A percentile compares a stretch with the other conserved stretches of the same genome.
These are phyloP conservation scores for Fomitopsis pulvina DNA, from an alignment of 768 basidiomycete genomes.

Conservation along the genomic window DNA sequence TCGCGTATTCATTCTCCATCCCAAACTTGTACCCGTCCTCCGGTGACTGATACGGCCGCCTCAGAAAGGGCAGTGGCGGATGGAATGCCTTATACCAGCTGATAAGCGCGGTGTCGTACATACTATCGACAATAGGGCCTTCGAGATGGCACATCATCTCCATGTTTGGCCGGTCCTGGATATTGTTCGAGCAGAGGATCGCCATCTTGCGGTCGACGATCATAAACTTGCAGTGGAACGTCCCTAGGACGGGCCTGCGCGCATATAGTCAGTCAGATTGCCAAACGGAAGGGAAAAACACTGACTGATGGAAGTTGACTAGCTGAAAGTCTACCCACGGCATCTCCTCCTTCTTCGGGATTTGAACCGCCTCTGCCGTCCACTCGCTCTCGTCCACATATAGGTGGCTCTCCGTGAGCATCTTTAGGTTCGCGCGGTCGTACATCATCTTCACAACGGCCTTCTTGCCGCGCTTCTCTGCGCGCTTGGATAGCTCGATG, in stretches of 20 bases:
- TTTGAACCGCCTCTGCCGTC: slow-evolving; percentile 36
- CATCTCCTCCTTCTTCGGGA: slow-evolving; percentile 50
- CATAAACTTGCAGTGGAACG: slow-evolving; percentile 69
- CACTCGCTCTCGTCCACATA: slow-evolving; percentile 40
- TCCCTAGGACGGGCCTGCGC: slow-evolving; percentile 46
- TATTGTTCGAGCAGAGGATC: slow-evolving; percentile 61
- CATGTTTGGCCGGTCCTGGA: slow-evolving; percentile 48
- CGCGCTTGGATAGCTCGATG: slow-evolving; percentile 42
- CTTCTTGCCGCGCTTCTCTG: slow-evolving; percentile 36
- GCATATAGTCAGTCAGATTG: not conserved
- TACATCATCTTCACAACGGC: slow-evolving; percentile 65
- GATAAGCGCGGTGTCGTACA: slow-evolving; percentile 65
- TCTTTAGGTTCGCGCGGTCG: slow-evolving; percentile 57
- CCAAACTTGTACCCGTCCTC: slow-evolving; percentile 35
- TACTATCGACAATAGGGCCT: slow-evolving; percentile 60
- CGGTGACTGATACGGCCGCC: slow-evolving; percentile 24
- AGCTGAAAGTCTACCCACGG: slow-evolving; percentile 56
- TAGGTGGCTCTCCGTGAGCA: slow-evolving; percentile 40
- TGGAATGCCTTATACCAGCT: slow-evolving; percentile 47
- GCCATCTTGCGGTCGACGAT: slow-evolving; percentile 64
- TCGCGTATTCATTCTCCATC: slow-evolving; percentile 23
- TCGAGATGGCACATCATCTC: slow-evolving; percentile 68
- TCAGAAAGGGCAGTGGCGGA: slow-evolving; percentile 38
- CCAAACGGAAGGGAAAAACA: not conserved
- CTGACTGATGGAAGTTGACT: slow-evolving; percentile 44